A percentile compares a stretch with the other conserved stretches of the same genome.
These are phyloP conservation scores for Pyrus pyrifolia DNA, from an alignment of 306 rosid species.

Conservation along the genomic window DNA sequence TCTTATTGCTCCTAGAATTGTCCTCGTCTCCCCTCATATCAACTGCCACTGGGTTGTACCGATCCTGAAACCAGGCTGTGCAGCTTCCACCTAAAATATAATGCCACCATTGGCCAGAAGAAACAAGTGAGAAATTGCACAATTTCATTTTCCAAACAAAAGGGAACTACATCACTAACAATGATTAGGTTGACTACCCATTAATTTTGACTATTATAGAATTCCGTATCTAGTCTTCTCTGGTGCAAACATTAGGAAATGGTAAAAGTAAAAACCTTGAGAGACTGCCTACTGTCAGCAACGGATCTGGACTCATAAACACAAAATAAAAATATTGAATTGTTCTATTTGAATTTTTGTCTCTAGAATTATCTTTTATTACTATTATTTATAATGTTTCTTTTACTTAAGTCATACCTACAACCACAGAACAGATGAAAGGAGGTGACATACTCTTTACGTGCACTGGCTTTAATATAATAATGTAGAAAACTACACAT, in stretches of 20 bases:
- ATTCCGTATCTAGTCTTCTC: not conserved
- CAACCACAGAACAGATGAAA: not conserved
- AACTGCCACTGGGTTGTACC: conserved; percentile 10
- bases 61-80: conserved; percentile 40
- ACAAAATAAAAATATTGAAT: not conserved
- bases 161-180: not conserved
- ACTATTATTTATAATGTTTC: not conserved
- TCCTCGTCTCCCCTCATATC: conserved; percentile 15
- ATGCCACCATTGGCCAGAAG: conserved; percentile 7
- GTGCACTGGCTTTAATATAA: not conserved
- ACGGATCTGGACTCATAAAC: not conserved
- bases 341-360: not conserved
- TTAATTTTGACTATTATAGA: not conserved
- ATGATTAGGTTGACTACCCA: not conserved
- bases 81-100: conserved; percentile 33
- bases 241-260: not conserved
- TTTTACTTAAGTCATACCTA: not conserved
- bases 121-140: conserved; percentile 1
- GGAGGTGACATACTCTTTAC: not conserved
- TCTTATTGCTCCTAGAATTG: conserved; percentile 5
- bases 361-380: not conserved
- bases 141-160: not conserved
- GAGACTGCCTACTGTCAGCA: not conserved
- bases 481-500: not conserved
- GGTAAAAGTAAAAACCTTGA: not conserved